Evolutionary conservation across 2,329 filamentous ascomycete species (phyloP).

Genomic region (Sclerotinia trifoliorum): DNA sequence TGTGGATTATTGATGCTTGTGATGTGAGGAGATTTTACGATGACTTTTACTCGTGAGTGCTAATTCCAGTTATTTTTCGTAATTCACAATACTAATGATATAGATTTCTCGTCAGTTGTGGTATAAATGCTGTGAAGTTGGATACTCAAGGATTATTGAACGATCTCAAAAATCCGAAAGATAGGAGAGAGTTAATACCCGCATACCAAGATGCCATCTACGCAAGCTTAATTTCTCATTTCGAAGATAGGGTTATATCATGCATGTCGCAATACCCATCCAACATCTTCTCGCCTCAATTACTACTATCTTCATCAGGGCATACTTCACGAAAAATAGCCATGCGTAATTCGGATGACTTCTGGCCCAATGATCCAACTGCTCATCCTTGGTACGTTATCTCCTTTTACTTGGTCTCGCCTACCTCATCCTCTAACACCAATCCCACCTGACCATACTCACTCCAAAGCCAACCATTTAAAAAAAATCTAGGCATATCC

Average conservation of each 20-base stretch:
- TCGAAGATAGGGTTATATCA: conserved; percentile 25
- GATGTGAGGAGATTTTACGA: conserved; percentile 25
- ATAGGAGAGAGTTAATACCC: conserved; percentile 19
- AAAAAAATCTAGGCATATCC: conserved; percentile 22
- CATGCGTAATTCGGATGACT: conserved; percentile 28
- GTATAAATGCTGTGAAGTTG: conserved; percentile 24
- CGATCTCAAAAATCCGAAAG: conserved; percentile 5
- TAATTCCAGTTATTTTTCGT: too few species aligned
- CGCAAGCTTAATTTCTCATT: conserved; percentile 19
- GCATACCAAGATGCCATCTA: conserved; percentile 24
- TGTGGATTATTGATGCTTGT: conserved; percentile 24
- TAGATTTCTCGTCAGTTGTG: conserved; percentile 25
- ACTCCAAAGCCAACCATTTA: not conserved
- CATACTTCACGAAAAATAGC: not conserved
- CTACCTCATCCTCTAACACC: too few species aligned
- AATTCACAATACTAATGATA: not conserved
- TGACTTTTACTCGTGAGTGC: conserved; percentile 26
- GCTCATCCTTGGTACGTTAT: conserved; percentile 24
- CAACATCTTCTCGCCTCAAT: conserved; percentile 23
- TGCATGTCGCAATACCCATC: conserved; percentile 27
- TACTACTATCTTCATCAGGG: conserved; percentile 18
- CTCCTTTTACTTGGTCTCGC: too few species aligned
- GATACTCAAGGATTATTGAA: conserved; percentile 27
- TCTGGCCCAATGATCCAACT: conserved; percentile 25
- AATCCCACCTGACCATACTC: too few species aligned